Evolutionary conservation across 129 eudicot species (phyloP).

Genomic region (Ambrosia artemisiifolia): DNA sequence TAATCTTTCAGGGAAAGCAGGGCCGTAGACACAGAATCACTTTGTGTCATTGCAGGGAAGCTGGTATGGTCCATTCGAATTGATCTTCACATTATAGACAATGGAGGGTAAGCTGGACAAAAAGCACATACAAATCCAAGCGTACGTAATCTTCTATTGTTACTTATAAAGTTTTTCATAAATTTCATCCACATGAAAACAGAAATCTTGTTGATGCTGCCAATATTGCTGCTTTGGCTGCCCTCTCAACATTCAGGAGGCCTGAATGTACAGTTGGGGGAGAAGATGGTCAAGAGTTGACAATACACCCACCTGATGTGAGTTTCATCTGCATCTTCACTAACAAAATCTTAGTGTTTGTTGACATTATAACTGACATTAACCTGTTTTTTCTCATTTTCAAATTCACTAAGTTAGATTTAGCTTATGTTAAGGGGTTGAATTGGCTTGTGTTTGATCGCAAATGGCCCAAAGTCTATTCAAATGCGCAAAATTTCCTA

Average conservation of each 20-base stretch:
- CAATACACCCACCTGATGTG: constrained; percentile 86
- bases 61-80: constrained; percentile 85
- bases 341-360: background rate
- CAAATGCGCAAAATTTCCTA: background rate
- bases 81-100: constrained; percentile 87
- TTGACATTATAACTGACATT: background rate
- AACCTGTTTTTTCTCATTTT: background rate
- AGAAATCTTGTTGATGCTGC: constrained; percentile 99
- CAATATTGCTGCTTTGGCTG: constrained; percentile 94
- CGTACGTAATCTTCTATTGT: background rate
- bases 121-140: background rate
- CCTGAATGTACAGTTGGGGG: constrained; percentile 91
- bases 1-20: constrained; percentile 81
- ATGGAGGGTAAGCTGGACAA: constrained; percentile 77
- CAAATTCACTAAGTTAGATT: background rate
- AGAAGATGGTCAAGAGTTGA: constrained; percentile 91
- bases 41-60: constrained; percentile 87
- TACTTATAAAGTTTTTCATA: background rate
- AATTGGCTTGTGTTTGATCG: too few species aligned
- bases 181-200: background rate
- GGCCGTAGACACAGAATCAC: constrained; percentile 96
- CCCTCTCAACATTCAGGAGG: constrained; percentile 80
- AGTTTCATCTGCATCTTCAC: background rate
- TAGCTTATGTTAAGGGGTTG: background rate
- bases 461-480: background rate